A percentile compares a stretch with the other conserved stretches of the same genome.
Evolutionary conservation across 192 early-diverging fungal species (phyloP).

Genomic region (Podila verticillata): DNA sequence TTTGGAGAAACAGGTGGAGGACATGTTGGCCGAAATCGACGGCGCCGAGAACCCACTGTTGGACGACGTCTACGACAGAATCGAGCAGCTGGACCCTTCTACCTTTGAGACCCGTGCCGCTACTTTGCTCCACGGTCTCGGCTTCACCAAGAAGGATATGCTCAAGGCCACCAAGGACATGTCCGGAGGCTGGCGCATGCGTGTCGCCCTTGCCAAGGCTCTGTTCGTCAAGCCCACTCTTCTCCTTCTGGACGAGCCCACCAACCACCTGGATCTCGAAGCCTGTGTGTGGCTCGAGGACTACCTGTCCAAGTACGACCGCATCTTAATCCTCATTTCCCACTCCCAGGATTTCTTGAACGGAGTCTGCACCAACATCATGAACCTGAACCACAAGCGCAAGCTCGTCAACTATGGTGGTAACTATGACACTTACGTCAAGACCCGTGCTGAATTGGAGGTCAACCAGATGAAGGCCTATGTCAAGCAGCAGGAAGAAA

Average conservation of each 20-base stretch:
- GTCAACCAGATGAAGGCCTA: slow-evolving; percentile 99
- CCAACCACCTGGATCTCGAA: slow-evolving; percentile 92
- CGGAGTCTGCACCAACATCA: slow-evolving; percentile 94
- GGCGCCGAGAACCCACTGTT: slow-evolving; percentile 90
- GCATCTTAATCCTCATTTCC: slow-evolving; percentile 89
- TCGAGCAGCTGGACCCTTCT: slow-evolving; percentile 89
- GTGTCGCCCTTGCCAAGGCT: slow-evolving; percentile 95
- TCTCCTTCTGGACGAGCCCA: slow-evolving; percentile 91
- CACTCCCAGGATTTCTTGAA: slow-evolving; percentile 98
- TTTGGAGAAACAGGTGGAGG: slow-evolving; percentile 93
- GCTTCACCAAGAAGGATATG: slow-evolving; percentile 92
- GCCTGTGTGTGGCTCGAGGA: slow-evolving; percentile 98
- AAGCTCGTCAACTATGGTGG: slow-evolving; percentile 95
- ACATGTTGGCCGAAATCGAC: slow-evolving; percentile 82
- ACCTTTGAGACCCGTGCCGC: slow-evolving; percentile 96
- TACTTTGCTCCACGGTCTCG: slow-evolving; percentile 91
- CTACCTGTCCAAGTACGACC: slow-evolving; percentile 83
- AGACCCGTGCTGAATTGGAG: slow-evolving; percentile 94
- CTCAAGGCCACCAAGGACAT: slow-evolving; percentile 93
- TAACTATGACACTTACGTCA: slow-evolving; percentile 97
- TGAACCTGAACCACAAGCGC: slow-evolving; percentile 90
- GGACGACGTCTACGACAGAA: slow-evolving; percentile 97
- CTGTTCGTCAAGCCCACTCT: slow-evolving; percentile 96
- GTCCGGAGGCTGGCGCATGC: slow-evolving; percentile 99
- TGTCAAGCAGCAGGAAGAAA: slow-evolving; percentile 98